phyloP scores from a whole-genome alignment of 495 filamentous ascomycete species.

The Podospora conica region DNA sequence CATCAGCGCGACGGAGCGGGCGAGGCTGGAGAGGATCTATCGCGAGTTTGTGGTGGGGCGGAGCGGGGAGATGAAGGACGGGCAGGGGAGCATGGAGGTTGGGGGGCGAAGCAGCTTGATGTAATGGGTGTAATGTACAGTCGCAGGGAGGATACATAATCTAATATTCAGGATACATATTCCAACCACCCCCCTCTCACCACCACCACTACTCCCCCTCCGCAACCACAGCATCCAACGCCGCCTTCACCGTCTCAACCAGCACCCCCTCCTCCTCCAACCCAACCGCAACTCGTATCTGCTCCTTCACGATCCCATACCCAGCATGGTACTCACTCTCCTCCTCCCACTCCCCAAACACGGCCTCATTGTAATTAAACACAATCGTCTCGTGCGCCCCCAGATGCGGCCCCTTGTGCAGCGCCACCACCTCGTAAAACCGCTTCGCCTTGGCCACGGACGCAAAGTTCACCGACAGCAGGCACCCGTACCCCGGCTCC shows the following conservation, averaged over 20 bases:
- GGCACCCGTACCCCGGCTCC: conserved; percentile 34
- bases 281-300: conserved; percentile 37
- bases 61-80: conserved; percentile 90
- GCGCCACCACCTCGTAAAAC: conserved; percentile 38
- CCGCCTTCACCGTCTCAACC: conserved; percentile 28
- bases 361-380: conserved; percentile 34
- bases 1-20: conserved; percentile 68
- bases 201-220: background rate
- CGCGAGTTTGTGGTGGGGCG: conserved; percentile 84
- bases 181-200: background rate
- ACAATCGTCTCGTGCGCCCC: conserved; percentile 43
- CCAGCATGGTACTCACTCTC: conserved; percentile 17
- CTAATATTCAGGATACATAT: background rate
- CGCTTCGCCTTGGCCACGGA: conserved; percentile 21
- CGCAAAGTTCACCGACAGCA: conserved; percentile 39
- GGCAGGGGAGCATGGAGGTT: conserved; percentile 82
- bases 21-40: conserved; percentile 73
- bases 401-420: conserved; percentile 42
- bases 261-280: conserved; percentile 35
- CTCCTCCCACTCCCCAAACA: conserved; percentile 28
- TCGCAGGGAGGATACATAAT: background rate
- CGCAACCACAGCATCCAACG: conserved; percentile 15
- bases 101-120: conserved; percentile 90
- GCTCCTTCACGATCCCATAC: conserved; percentile 27
- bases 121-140: conserved; percentile 39